Evolutionary conservation across 2,329 filamentous ascomycete genomes (phyloP).

Genomic region (Monosporascus cannonballus): DNA sequence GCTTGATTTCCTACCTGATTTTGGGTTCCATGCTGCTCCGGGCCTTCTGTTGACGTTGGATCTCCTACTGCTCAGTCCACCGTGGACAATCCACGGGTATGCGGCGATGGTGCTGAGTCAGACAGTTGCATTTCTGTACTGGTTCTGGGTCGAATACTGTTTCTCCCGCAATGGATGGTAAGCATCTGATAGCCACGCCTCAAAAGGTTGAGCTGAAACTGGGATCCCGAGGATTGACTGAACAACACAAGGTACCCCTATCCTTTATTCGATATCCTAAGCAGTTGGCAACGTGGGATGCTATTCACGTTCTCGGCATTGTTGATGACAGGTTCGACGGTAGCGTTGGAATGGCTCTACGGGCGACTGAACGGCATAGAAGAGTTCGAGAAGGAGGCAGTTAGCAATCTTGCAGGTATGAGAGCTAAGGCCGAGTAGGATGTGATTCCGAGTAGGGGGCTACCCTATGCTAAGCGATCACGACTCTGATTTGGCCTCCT

Average conservation of each 20-base stretch:
- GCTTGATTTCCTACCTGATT: conserved; percentile 50
- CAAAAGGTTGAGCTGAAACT: neutral
- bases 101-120: conserved; percentile 53
- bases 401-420: conserved; percentile 12
- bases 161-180: conserved; percentile 60
- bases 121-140: conserved; percentile 60
- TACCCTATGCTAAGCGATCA: neutral
- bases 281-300: conserved; percentile 56
- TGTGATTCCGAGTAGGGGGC: neutral
- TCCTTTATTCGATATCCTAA: conserved; percentile 69
- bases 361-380: conserved; percentile 56
- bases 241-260: conserved; percentile 65
- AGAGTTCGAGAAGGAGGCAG: conserved; percentile 29
- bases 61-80: conserved; percentile 62
- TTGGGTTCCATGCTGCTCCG: conserved; percentile 62
- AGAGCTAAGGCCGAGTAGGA: conserved; percentile 12
- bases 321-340: conserved; percentile 66
- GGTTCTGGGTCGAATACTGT: conserved; percentile 72
- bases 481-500: neutral
- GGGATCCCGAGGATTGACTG: neutral
- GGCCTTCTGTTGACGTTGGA: conserved; percentile 59
- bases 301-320: conserved; percentile 66
- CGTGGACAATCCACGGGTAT: conserved; percentile 61
- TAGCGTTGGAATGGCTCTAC: conserved; percentile 64
- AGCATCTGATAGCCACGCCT: conserved; percentile 20